Base-by-base conservation (phyloP, 2,329 filamentous ascomycete species). In the Fusarium sp. region DNA sequence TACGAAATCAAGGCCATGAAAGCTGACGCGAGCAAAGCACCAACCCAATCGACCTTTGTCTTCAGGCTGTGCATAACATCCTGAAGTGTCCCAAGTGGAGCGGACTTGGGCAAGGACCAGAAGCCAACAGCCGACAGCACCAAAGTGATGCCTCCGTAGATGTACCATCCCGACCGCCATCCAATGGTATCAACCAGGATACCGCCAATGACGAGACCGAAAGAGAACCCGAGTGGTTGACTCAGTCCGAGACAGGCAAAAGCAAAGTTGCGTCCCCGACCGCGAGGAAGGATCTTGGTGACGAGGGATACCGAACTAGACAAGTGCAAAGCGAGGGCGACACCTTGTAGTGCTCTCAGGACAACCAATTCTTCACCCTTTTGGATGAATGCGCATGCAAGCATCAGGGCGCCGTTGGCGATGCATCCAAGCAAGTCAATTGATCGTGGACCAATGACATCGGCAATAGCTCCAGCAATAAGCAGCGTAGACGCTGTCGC, bases 21-120 rank as follows among this genome's bases (percentile, higher is more conserved):
- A 0, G 82, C 78, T 39, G 85, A 86, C 2, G 85, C 85, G 4
- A 90, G 82, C 1, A 83, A 25, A 0, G 87, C 86, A 0, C 89
- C 89, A 25, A 88, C 72, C 88, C 88, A 90, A 70, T 90, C 89
- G 52, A 91, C 84, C 16, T 88, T 86, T 1, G 75, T 81, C 39
- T 59, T 73, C 11, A 80, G 35, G 13, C 76, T 67, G 2, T 43
- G 25, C 32, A 75, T 75, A n/a, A 79, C 75, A 52, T 73, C 76
- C 57, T 48, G 71, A 59, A 77, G 67, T 11, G 75, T 75, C 7
- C 74, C 79, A 70, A 34, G 81, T 70, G 73, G 69, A 4, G 62
- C 67, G 8, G 76, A 72, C 37, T 71, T 73, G 2, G 84, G 84
- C 58, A 86, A 50, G 23, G 76, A 80, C 80, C 82, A 84, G 23